phyloP scores from a whole-genome alignment of 208 protist genomes.

The Zelonia costaricensis region DNA sequence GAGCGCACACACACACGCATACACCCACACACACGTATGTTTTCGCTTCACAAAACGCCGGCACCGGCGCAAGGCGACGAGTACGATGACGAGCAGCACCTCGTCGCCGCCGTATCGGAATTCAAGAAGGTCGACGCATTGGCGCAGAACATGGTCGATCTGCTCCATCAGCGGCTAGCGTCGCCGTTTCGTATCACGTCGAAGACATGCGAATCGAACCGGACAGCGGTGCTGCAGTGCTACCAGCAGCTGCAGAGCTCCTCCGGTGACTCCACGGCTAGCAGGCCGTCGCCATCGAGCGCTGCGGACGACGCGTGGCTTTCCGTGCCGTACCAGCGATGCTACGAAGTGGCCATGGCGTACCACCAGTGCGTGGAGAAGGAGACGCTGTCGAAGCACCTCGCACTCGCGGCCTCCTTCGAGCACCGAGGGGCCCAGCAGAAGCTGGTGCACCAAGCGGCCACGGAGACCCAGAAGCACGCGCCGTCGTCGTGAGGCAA shows the following conservation, averaged over 20 bases:
- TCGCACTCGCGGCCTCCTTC: slow-evolving; percentile 41
- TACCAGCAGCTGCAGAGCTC: slow-evolving; percentile 48
- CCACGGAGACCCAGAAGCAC: slow-evolving; percentile 1
- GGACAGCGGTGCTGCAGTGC: slow-evolving; percentile 54
- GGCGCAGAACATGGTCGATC: slow-evolving; percentile 60
- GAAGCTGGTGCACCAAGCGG: slow-evolving; percentile 25
- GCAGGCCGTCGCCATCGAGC: neutral
- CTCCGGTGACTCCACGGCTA: neutral
- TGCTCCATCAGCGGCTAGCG: slow-evolving; percentile 55
- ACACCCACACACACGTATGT: too few relatives aligned
- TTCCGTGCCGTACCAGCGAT: slow-evolving; percentile 45
- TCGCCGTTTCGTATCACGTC: slow-evolving; percentile 73
- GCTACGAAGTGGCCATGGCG: slow-evolving; percentile 40
- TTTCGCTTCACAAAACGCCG: slow-evolving; percentile 5
- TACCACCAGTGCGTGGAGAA: slow-evolving; percentile 69
- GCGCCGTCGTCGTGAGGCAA: slow-evolving; percentile 8
- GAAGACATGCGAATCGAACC: slow-evolving; percentile 63
- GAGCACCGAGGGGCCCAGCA: slow-evolving; percentile 35
- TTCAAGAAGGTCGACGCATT: slow-evolving; percentile 61
- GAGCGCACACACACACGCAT: too few relatives aligned
- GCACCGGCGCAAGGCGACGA: slow-evolving; percentile 16
- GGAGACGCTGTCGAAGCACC: slow-evolving; percentile 50
- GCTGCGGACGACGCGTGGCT: slow-evolving; percentile 7
- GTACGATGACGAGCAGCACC: slow-evolving; percentile 55
- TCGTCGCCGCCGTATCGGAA: slow-evolving; percentile 60